A percentile compares a stretch with the other conserved stretches of the same genome.
phyloP scores from a whole-genome alignment of 73 alveolate species.

The Stentor coeruleus region DNA sequence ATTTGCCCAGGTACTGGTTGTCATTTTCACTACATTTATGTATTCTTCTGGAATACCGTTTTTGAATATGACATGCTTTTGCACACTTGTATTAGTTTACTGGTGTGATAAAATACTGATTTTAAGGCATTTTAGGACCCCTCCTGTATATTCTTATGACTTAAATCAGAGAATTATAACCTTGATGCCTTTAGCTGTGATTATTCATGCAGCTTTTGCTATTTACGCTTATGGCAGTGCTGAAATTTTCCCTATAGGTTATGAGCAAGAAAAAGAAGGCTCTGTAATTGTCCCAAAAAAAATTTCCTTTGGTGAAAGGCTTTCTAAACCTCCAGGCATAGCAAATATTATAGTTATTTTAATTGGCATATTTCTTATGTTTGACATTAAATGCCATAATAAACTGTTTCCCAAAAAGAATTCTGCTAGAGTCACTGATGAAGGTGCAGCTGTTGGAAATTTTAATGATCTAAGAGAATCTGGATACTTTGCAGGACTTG shows the following conservation, averaged over 20 bases:
- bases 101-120: not conserved
- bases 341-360: not conserved
- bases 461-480: not conserved
- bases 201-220: constrained; percentile 29
- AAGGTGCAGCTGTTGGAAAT: not conserved
- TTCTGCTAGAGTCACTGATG: not conserved
- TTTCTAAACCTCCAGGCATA: not conserved
- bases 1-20: not conserved
- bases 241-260: constrained; percentile 31
- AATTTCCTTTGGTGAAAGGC: not conserved
- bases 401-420: not conserved
- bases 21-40: not conserved
- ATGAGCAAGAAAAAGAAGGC: not conserved
- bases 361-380: not conserved
- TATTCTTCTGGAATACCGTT: constrained; percentile 7
- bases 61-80: not conserved
- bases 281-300: not conserved
- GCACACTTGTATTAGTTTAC: not conserved
- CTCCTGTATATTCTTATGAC: not conserved
- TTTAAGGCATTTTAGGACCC: not conserved
- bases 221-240: constrained; percentile 39
- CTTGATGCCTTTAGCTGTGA: constrained; percentile 30
- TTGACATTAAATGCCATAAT: not conserved
- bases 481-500: not conserved
- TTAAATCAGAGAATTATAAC: not conserved